These are phyloP conservation scores for Casuarina cunninghamiana DNA, from an alignment of 306 rosid species.

Conservation along the genomic window DNA sequence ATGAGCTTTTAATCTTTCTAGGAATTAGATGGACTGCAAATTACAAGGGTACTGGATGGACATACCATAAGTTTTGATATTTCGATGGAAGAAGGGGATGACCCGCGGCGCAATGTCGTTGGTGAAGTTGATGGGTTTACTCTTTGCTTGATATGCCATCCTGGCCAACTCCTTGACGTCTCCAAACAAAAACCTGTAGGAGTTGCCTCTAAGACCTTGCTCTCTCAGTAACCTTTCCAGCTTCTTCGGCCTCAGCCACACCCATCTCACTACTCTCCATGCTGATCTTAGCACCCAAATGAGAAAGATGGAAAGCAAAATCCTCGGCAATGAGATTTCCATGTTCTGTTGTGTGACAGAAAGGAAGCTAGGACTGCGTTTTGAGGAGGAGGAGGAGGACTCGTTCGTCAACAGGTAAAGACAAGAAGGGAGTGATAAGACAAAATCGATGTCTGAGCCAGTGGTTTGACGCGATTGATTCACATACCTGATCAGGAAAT, in stretches of 20 bases:
- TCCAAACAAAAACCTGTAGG: slow-evolving; percentile 22
- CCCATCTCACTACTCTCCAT: slow-evolving; percentile 14
- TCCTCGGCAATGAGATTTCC: too few relatives aligned
- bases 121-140: slow-evolving; percentile 10
- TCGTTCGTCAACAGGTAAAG: too few relatives aligned
- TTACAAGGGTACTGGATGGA: too few relatives aligned
- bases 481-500: too few relatives aligned
- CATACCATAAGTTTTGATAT: slow-evolving; percentile 12
- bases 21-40: neutral
- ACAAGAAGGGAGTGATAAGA: too few relatives aligned
- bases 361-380: too few relatives aligned
- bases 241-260: slow-evolving; percentile 22
- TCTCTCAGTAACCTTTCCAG: slow-evolving; percentile 22
- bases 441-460: too few relatives aligned
- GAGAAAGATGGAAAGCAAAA: neutral
- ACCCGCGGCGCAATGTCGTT: slow-evolving; percentile 14
- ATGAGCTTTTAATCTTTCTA: too few relatives aligned
- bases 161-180: neutral
- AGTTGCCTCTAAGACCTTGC: slow-evolving; percentile 26
- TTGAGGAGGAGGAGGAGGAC: too few relatives aligned
- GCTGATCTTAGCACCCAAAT: neutral
- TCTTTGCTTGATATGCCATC: slow-evolving; percentile 2
- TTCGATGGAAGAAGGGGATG: slow-evolving; percentile 7
- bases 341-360: too few relatives aligned
- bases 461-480: too few relatives aligned